Evolutionary conservation across 768 basidiomycete genomes (phyloP).

Genomic region (Daedaleopsis nitida): DNA sequence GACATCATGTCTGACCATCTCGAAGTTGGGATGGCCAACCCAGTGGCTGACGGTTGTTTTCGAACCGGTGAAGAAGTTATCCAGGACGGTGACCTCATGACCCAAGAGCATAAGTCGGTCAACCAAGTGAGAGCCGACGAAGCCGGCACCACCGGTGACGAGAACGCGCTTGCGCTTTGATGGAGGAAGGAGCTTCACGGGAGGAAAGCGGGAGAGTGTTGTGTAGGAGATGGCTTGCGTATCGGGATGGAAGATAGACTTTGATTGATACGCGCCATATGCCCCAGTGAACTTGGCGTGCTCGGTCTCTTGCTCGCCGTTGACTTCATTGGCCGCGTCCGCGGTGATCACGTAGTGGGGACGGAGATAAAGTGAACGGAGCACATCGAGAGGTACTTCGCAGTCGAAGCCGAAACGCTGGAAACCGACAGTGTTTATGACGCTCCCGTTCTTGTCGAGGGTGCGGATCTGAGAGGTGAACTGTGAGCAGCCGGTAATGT

Average conservation of each 20-base stretch:
- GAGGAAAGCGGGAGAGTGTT: slow-evolving; percentile 88
- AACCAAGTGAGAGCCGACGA: slow-evolving; percentile 97
- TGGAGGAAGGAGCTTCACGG: slow-evolving; percentile 84
- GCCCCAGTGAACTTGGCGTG: slow-evolving; percentile 59
- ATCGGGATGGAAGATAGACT: slow-evolving; percentile 83
- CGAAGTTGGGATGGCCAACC: slow-evolving; percentile 99
- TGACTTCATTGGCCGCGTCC: slow-evolving; percentile 34
- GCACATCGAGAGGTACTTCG: slow-evolving; percentile 73
- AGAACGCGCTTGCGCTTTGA: slow-evolving; percentile 84
- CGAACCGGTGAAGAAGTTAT: slow-evolving; percentile 99
- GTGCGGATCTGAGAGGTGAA: slow-evolving; percentile 50
- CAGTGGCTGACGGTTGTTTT: slow-evolving; percentile 96
- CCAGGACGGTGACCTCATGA: slow-evolving; percentile 95
- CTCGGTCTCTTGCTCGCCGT: slow-evolving; percentile 41
- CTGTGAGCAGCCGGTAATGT: neutral
- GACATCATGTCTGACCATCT: slow-evolving; percentile 96
- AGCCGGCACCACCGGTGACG: slow-evolving; percentile 98
- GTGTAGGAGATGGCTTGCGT: slow-evolving; percentile 88
- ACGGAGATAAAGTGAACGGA: slow-evolving; percentile 88
- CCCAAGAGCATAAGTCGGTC: slow-evolving; percentile 98
- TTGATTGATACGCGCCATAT: slow-evolving; percentile 63
- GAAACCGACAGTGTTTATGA: slow-evolving; percentile 81
- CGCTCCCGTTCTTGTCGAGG: slow-evolving; percentile 72
- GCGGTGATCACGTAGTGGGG: slow-evolving; percentile 68
- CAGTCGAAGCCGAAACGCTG: slow-evolving; percentile 90